Evolutionary conservation across 2,329 filamentous ascomycete species (phyloP), one percentile per base, ranked within the genome.

Genomic region (Colletotrichum theobromicola): DNA sequence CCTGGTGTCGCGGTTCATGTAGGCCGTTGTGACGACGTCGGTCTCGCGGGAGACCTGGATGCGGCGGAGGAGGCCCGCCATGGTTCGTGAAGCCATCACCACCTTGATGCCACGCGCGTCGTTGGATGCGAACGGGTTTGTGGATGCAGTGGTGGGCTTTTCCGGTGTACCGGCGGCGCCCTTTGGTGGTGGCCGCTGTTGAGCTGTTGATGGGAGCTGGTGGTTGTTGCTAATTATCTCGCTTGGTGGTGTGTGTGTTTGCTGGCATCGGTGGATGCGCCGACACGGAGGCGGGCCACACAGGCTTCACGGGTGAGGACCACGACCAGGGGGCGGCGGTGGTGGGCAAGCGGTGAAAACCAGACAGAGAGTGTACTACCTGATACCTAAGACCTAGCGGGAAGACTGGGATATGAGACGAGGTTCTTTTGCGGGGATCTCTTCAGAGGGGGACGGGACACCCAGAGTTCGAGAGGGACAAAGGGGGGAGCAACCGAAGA

Each of bases 1-100:
- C 2, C 80, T 73, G 2, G 78, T 81, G 69, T 82, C 80, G 50
- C 78, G 77, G 74, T 82, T 81, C 72, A 80, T 77, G 60, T 79
- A 79, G 24, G 78, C 77, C 26, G 78, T 76, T 1, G 78, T 77
- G 46, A 76, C 69, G n/a, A 77, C 69, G 30, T 80, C 79, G 7
- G 74, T 71, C 72, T 78, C 77, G 55, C 77, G 74, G 9, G 79
- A 61, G 55, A 81, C 78, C 58, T 81, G 75, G 13, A 81, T 65
- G 16, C 77, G 76, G 62, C 72, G 65, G 28, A 73, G 35, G n/a
- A 76, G 42, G 55, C 55, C 60, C 69, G 64, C 42, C 70, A 74
- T 61, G 12, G 65, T 8, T 15, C 16, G 10, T 28, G 21, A 24
- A 46, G 30, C 24, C 24, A 26, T 65, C 12, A 5, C n/a, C 28